phyloP scores from a whole-genome alignment of 2,329 filamentous ascomycete genomes.

The Fusarium lateritium region DNA sequence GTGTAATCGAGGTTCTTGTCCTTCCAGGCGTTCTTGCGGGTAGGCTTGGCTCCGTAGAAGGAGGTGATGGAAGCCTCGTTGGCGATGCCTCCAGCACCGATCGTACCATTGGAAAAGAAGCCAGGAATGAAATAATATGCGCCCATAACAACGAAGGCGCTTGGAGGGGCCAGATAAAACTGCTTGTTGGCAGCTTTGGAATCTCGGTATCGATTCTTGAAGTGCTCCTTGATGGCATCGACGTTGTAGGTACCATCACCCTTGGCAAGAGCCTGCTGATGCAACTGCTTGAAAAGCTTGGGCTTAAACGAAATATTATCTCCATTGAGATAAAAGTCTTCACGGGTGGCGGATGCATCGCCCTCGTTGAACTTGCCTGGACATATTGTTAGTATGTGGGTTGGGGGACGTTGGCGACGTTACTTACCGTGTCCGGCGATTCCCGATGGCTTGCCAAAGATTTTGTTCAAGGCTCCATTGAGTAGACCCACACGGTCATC shows the following conservation, averaged over 20 bases:
- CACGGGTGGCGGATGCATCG: slow-evolving; percentile 33
- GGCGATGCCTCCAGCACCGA: slow-evolving; percentile 28
- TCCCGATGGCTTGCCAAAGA: slow-evolving; percentile 33
- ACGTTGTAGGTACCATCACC: slow-evolving; percentile 33
- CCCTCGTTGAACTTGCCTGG: slow-evolving; percentile 35
- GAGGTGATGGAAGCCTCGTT: slow-evolving; percentile 35
- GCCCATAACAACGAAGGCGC: slow-evolving; percentile 35
- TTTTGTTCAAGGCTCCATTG: slow-evolving; percentile 26
- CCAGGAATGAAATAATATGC: slow-evolving; percentile 36
- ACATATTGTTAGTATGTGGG: accelerated
- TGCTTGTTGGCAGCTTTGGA: slow-evolving; percentile 32
- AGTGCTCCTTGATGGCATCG: slow-evolving; percentile 33
- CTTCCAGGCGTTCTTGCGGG: slow-evolving; percentile 25
- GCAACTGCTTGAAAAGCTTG: slow-evolving; percentile 25
- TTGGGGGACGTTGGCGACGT: accelerated
- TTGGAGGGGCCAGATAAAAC: too few species aligned
- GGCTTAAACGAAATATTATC: slow-evolving; percentile 33
- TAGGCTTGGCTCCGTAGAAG: slow-evolving; percentile 31
- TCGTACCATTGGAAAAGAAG: slow-evolving; percentile 37
- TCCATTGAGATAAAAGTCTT: slow-evolving; percentile 32
- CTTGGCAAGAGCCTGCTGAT: slow-evolving; percentile 28
- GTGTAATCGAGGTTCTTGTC: slow-evolving; percentile 27
- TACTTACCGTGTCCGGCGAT: slow-evolving; percentile 25
- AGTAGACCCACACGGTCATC: slow-evolving; percentile 21
- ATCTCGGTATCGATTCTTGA: slow-evolving; percentile 29